Base-by-base conservation (phyloP, 2,329 filamentous ascomycete species). In the Calonectria honghensis region DNA sequence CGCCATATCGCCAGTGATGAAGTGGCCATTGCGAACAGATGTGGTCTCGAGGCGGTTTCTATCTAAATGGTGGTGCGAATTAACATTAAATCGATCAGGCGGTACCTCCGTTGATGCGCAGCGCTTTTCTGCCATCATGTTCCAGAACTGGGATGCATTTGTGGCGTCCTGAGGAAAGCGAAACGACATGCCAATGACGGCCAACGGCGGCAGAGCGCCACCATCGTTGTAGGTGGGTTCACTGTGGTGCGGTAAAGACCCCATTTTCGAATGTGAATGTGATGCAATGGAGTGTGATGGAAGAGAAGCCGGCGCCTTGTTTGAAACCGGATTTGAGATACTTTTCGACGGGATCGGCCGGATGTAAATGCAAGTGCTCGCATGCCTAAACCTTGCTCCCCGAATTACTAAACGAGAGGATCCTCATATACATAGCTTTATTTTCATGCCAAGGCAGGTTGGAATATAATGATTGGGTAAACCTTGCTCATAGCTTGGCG, bases 181-280 rank as follows among this genome's bases (percentile, higher is more conserved):
- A 27, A 65, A 65, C 3, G 61, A 65, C 61, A 65, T 65, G 41
- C 61, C 61, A 5, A 65, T 29, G n/a, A 65, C 45, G 27, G 61
- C 61, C 20, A 65, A 65, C 24, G 61, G 61, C 27, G 61, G 39
- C 3, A 50, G 27, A 13, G 7, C 35, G 14, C 57, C 57, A 1
- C 57, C 57, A 63, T 63, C 57, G 2, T 63, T 63, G 57, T 63
- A 63, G 57, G 31, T 45, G 57, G 57, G 57, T 20, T 41, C 57
- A 31, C 20, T 41, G n/a, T 27, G n/a, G 14, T 63, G 57, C 18
- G 57, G 57, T 41, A 63, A 63, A 39, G 57, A 63, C 27, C 57
- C 57, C 57, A 63, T 63, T 3, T 63, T 63, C 37, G 37, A 41
- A 27, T 63, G 9, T 41, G 24, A 11, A 27, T 18, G 32, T 41